A percentile compares a stretch with the other conserved stretches of the same genome.
phyloP scores from a whole-genome alignment of 306 rosid species.

The Medicago arabica region DNA sequence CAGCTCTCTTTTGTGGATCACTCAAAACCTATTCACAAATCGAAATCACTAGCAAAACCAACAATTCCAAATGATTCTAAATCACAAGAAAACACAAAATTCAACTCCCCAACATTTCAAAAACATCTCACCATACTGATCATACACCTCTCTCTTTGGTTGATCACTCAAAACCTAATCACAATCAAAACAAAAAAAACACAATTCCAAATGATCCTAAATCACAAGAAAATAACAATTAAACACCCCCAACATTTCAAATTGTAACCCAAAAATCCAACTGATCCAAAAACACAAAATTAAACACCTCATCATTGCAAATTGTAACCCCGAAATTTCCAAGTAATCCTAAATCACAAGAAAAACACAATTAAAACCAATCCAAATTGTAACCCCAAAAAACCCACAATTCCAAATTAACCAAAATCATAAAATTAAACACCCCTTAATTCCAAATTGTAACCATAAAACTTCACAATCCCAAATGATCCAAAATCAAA shows the following conservation, averaged over 20 bases:
- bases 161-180: too few species aligned
- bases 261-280: not conserved
- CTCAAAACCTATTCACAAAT: slow-evolving; percentile 70
- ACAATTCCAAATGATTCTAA: not conserved
- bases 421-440: not conserved
- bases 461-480: not conserved
- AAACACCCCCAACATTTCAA: not conserved
- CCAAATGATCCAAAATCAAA: not conserved
- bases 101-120: not conserved
- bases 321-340: slow-evolving; percentile 1
- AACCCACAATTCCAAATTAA: too few species aligned
- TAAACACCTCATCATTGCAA: not conserved
- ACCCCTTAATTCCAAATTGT: not conserved
- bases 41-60: slow-evolving; percentile 21
- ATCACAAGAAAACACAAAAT: slow-evolving; percentile 1
- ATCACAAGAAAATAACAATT: not conserved
- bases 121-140: too few species aligned
- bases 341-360: slow-evolving; percentile 24
- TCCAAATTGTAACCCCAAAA: slow-evolving; percentile 8
- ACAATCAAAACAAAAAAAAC: too few species aligned
- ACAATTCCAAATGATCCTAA: not conserved
- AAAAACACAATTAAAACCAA: not conserved
- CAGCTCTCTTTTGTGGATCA: slow-evolving; percentile 85
- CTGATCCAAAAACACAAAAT: not conserved
- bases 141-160: too few species aligned